Percentiles rank a stretch among this genome's conserved stretches.
Evolutionary conservation across 2,329 filamentous ascomycete genomes (phyloP).

Genomic region (Helotiales sp.): DNA sequence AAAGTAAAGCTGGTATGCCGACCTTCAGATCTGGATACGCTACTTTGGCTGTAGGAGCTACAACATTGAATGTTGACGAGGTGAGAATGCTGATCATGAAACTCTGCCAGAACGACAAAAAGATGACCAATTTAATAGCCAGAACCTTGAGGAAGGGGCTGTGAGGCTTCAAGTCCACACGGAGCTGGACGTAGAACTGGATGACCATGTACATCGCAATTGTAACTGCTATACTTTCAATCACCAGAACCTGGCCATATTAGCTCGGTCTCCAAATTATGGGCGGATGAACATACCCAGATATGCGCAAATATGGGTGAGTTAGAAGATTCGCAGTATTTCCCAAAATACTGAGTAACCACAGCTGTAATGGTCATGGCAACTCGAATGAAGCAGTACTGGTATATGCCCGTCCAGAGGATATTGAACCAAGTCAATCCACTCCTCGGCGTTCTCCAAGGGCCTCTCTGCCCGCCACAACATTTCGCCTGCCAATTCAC

Average conservation of each 20-base stretch:
- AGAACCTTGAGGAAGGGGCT: constrained; percentile 77
- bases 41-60: constrained; percentile 44
- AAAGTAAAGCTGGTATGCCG: constrained; percentile 73
- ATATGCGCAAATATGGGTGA: constrained; percentile 79
- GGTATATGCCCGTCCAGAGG: constrained; percentile 79
- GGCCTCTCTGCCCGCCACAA: constrained; percentile 67
- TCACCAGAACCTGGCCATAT: constrained; percentile 54
- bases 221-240: constrained; percentile 71
- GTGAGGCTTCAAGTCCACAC: constrained; percentile 65
- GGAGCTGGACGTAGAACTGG: constrained; percentile 82
- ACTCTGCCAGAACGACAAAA: constrained; percentile 86
- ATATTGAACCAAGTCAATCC: constrained; percentile 91
- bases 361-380: constrained; percentile 79
- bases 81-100: constrained; percentile 62
- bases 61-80: constrained; percentile 45
- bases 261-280: constrained; percentile 8
- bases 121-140: constrained; percentile 88
- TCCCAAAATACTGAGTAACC: constrained; percentile 64
- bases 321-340: constrained; percentile 78
- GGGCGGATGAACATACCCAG: constrained; percentile 59
- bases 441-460: constrained; percentile 73
- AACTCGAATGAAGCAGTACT: constrained; percentile 82
- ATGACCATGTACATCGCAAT: constrained; percentile 88
- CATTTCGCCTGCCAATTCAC: constrained; percentile 69
- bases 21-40: constrained; percentile 77